Conservation (phyloP, 768 basidiomycete species). For the Calocybe cyanea region DNA sequence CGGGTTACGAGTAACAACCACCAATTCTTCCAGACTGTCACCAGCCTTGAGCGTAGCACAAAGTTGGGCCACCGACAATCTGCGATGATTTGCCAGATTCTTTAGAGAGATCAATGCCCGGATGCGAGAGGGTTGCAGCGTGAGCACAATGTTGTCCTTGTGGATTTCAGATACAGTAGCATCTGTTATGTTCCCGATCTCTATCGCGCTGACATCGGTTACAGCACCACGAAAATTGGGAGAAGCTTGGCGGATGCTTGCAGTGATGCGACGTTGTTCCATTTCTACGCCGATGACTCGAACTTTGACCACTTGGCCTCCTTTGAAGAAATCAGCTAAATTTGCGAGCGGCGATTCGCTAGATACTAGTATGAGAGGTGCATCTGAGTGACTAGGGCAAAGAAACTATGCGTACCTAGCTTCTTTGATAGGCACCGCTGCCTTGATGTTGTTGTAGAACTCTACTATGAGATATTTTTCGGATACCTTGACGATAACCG, state of each 20-base stretch:
- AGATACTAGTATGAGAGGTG: not conserved
- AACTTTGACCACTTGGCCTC: constrained; percentile 84
- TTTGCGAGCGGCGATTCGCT: constrained; percentile 67
- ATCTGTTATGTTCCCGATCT: constrained; percentile 70
- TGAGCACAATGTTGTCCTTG: constrained; percentile 76
- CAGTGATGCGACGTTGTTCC: constrained; percentile 64
- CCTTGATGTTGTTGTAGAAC: constrained; percentile 87
- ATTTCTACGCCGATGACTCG: constrained; percentile 64
- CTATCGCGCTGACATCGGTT: constrained; percentile 66
- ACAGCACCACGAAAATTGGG: constrained; percentile 43
- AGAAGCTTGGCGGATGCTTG: constrained; percentile 81
- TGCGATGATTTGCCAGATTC: constrained; percentile 79
- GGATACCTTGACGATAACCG: constrained; percentile 77
- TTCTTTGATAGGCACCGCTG: constrained; percentile 76
- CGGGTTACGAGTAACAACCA: constrained; percentile 85
- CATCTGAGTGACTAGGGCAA: not conserved
- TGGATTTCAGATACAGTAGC: constrained; percentile 80
- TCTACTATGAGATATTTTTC: constrained; percentile 83
- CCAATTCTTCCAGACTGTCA: constrained; percentile 68
- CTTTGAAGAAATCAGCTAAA: constrained; percentile 59
- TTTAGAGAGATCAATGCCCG: constrained; percentile 85
- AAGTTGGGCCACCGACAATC: constrained; percentile 61
- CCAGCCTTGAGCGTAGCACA: constrained; percentile 60
- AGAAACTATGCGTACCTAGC: constrained; percentile 73
- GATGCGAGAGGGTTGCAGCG: constrained; percentile 63